These are phyloP conservation scores for Austropuccinia psidii DNA, from an alignment of 1,284 basidiomycete species.

Conservation along the genomic window DNA sequence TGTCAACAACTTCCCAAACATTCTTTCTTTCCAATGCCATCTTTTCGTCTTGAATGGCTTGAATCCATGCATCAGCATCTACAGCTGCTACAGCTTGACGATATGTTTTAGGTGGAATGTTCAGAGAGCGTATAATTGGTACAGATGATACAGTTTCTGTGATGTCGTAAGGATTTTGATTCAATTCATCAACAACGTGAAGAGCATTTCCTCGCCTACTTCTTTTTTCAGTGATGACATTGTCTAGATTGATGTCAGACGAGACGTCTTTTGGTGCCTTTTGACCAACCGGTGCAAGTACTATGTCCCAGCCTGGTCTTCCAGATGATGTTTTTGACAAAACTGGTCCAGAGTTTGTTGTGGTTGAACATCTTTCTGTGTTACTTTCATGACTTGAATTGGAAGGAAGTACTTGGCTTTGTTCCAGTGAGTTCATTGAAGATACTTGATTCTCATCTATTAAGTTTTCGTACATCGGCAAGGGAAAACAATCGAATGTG, in stretches of 20 bases:
- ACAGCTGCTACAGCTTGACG: background rate
- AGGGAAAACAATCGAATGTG: too few species aligned
- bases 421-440: background rate
- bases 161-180: background rate
- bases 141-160: background rate
- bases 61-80: background rate
- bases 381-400: background rate
- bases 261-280: background rate
- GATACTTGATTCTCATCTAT: too few species aligned
- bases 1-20: background rate
- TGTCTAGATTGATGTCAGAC: background rate
- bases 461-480: background rate
- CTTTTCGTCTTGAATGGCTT: background rate
- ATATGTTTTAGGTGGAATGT: background rate
- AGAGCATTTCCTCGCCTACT: background rate
- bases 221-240: background rate
- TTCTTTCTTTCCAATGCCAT: background rate
- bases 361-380: background rate
- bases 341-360: background rate
- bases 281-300: background rate
- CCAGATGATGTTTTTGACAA: background rate
- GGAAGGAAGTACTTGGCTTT: background rate
- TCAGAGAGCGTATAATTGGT: background rate
- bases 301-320: background rate
- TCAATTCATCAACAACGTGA: background rate